Evolutionary conservation across 805 yeast species (phyloP).

Genomic region (Candida ficus): DNA sequence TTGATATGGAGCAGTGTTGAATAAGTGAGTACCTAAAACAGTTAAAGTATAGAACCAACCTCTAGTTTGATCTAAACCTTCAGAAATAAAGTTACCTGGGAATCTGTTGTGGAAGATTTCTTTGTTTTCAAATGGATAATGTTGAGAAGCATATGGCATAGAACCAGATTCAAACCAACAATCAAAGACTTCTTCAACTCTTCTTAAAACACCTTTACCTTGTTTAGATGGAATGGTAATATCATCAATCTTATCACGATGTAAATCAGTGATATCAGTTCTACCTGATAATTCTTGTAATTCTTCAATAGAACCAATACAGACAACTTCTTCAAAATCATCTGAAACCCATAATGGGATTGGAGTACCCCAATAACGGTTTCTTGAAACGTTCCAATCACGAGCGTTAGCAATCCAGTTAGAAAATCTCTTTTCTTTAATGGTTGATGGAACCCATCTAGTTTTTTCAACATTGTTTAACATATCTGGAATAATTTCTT

Average conservation of each 20-base stretch:
- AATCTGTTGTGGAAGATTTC: slow-evolving; percentile 66
- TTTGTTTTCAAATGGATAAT: slow-evolving; percentile 89
- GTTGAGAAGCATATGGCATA: slow-evolving; percentile 97
- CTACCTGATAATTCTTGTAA: slow-evolving; percentile 81
- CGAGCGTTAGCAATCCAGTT: slow-evolving; percentile 99
- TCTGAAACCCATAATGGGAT: slow-evolving; percentile 97
- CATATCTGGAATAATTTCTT: slow-evolving; percentile 85
- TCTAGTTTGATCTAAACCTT: slow-evolving; percentile 99
- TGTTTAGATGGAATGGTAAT: slow-evolving; percentile 87
- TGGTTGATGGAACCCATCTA: slow-evolving; percentile 88
- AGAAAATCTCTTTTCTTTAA: slow-evolving; percentile 92
- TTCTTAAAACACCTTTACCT: slow-evolving; percentile 82
- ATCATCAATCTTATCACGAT: slow-evolving; percentile 87
- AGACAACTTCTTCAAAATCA: slow-evolving; percentile 86
- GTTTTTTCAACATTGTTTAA: slow-evolving; percentile 79
- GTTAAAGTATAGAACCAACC: slow-evolving; percentile 99
- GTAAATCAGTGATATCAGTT: slow-evolving; percentile 78
- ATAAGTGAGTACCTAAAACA: slow-evolving; percentile 91
- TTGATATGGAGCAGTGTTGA: slow-evolving; percentile 87
- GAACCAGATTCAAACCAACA: slow-evolving; percentile 99
- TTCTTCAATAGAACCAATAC: slow-evolving; percentile 88
- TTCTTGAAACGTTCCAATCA: slow-evolving; percentile 98
- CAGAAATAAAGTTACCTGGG: slow-evolving; percentile 98
- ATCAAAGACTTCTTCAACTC: slow-evolving; percentile 97
- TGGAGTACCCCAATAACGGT: slow-evolving; percentile 99